Evolutionary conservation across 805 yeast species (phyloP).

Genomic region (Spathaspora hagerdaliae): DNA sequence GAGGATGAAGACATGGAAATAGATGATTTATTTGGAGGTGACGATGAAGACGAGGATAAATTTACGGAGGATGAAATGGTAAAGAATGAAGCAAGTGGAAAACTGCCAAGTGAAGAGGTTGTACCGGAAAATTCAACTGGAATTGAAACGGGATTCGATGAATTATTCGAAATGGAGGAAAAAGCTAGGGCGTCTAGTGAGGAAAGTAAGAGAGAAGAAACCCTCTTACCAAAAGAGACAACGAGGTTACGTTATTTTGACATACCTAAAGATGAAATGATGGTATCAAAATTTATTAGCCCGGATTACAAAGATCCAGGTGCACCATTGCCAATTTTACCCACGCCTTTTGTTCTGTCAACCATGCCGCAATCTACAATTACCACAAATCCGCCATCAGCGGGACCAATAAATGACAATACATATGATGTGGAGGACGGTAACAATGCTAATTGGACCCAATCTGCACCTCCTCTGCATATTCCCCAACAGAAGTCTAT

Average conservation of each 20-base stretch:
- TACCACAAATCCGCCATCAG: conserved; percentile 10
- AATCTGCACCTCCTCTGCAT: conserved; percentile 3
- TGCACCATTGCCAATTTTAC: conserved; percentile 66
- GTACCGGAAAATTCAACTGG: neutral
- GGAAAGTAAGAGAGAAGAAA: neutral
- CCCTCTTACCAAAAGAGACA: neutral
- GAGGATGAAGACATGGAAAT: conserved; percentile 20
- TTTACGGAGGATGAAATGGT: neutral
- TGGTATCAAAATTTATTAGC: conserved; percentile 24
- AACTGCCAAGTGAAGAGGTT: conserved; percentile 15
- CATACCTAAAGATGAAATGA: conserved; percentile 58
- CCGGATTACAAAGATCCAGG: conserved; percentile 77
- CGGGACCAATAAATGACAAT: neutral
- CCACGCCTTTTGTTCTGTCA: conserved; percentile 43
- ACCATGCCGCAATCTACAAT: conserved; percentile 5
- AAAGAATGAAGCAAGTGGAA: neutral
- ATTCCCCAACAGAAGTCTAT: conserved; percentile 44
- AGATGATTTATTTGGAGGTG: conserved; percentile 14
- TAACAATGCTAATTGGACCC: neutral
- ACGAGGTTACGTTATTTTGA: conserved; percentile 27
- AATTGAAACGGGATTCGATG: neutral
- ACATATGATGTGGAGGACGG: neutral
- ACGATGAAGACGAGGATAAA: conserved; percentile 6
- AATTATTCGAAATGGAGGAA: neutral
- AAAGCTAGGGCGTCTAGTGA: neutral